Percentiles rank a stretch among this genome's conserved stretches.
Conservation (phyloP, 208 protist genomes). For the Wallacemonas sp. region DNA sequence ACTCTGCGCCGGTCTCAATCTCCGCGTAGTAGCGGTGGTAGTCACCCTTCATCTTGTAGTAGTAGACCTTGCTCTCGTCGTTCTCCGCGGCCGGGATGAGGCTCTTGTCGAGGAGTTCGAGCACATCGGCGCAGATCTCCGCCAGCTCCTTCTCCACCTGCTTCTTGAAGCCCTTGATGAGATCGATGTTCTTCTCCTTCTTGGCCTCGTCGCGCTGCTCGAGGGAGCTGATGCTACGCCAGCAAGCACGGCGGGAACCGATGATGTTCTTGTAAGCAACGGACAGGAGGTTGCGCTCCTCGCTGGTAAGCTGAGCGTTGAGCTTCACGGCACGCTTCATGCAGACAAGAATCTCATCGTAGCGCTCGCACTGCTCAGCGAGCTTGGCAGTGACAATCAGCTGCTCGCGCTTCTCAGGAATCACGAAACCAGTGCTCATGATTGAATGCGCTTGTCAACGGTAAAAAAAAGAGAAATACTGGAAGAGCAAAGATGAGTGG, state of each 20-base stretch:
- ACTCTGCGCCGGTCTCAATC: slow-evolving; percentile 78
- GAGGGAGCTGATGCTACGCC: slow-evolving; percentile 98
- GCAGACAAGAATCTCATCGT: slow-evolving; percentile 98
- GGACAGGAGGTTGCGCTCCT: slow-evolving; percentile 99
- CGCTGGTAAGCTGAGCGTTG: slow-evolving; percentile 94
- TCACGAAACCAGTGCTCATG: slow-evolving; percentile 52
- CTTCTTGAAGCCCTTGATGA: slow-evolving; percentile 95
- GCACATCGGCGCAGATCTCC: slow-evolving; percentile 96
- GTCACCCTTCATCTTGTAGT: slow-evolving; percentile 96
- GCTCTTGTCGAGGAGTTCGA: slow-evolving; percentile 94
- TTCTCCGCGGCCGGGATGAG: slow-evolving; percentile 92
- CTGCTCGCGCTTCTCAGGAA: slow-evolving; percentile 92
- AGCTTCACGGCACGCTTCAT: slow-evolving; percentile 98
- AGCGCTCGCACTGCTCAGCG: slow-evolving; percentile 98
- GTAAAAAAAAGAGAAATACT: background rate
- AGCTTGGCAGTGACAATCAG: slow-evolving; percentile 96
- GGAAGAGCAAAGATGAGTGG: slow-evolving; percentile 1
- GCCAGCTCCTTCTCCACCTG: slow-evolving; percentile 98
- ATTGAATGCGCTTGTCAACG: background rate
- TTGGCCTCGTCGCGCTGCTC: slow-evolving; percentile 95
- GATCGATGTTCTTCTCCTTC: slow-evolving; percentile 88
- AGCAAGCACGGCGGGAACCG: slow-evolving; percentile 97
- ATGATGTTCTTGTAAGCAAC: slow-evolving; percentile 99
- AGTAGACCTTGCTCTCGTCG: slow-evolving; percentile 90
- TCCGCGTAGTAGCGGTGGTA: slow-evolving; percentile 98